phyloP scores from a whole-genome alignment of 805 yeast species.

The Yamadazyma akitaensis region DNA sequence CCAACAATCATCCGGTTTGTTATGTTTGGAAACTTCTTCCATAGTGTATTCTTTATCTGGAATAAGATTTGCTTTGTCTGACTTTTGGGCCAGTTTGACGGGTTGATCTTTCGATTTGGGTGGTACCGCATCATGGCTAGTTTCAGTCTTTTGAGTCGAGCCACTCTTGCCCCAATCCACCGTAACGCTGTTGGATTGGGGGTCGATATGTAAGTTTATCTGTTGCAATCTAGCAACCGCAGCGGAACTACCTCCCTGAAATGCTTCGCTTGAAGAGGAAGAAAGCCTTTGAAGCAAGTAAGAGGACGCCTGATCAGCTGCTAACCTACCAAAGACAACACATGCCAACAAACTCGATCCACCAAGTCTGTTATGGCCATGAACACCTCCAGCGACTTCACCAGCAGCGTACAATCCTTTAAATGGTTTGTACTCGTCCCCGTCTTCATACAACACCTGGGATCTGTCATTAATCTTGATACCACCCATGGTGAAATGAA shows the following conservation, averaged over 20 bases:
- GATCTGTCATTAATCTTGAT: conserved; percentile 50
- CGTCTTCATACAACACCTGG: conserved; percentile 34
- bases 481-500: conserved; percentile 74
- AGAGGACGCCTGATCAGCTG: conserved; percentile 41
- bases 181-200: conserved; percentile 27
- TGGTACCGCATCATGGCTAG: not conserved
- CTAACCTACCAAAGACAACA: conserved; percentile 51
- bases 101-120: not conserved
- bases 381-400: conserved; percentile 67
- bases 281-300: conserved; percentile 29
- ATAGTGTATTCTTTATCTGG: conserved; percentile 47
- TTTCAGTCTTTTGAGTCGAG: not conserved
- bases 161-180: conserved; percentile 22
- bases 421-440: conserved; percentile 24
- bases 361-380: conserved; percentile 60
- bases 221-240: conserved; percentile 35
- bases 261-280: not conserved
- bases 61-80: conserved; percentile 18
- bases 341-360: conserved; percentile 58
- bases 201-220: conserved; percentile 44
- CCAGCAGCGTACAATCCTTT: conserved; percentile 60
- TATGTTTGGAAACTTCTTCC: conserved; percentile 49
- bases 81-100: not conserved
- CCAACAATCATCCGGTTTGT: conserved; percentile 49
- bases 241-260: not conserved